A percentile compares a stretch with the other conserved stretches of the same genome.
phyloP scores from a whole-genome alignment of 129 eudicot genomes.

The Arctium lappa region DNA sequence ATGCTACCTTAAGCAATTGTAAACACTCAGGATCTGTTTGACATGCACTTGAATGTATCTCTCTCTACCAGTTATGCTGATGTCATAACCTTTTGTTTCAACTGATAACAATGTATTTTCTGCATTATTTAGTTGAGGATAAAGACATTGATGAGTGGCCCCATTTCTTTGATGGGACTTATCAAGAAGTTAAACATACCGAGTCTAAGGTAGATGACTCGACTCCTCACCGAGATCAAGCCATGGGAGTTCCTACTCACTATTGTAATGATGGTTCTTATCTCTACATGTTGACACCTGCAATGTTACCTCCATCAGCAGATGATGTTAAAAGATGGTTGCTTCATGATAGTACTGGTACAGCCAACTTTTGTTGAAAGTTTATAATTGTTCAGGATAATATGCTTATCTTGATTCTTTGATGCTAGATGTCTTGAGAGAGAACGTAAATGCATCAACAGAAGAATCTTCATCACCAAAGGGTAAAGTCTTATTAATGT shows the following conservation, averaged over 20 bases:
- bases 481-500: conserved; percentile 22
- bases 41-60: neutral
- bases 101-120: conserved; percentile 1
- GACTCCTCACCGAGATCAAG: conserved; percentile 21
- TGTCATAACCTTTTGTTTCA: neutral
- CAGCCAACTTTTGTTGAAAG: conserved; percentile 1
- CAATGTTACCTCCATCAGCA: conserved; percentile 65
- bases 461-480: conserved; percentile 30
- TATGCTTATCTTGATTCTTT: conserved; percentile 18
- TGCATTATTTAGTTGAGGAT: conserved; percentile 33
- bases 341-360: conserved; percentile 36
- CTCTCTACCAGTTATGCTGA: conserved; percentile 18
- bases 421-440: conserved; percentile 12
- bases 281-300: conserved; percentile 74
- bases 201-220: conserved; percentile 20
- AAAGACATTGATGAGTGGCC: conserved; percentile 30
- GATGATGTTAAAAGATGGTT: conserved; percentile 64
- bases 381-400: conserved; percentile 6
- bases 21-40: neutral
- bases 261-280: conserved; percentile 61
- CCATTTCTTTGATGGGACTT: conserved; percentile 35
- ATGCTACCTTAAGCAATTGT: neutral
- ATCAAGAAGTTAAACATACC: conserved; percentile 25
- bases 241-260: conserved; percentile 51
- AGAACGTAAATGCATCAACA: conserved; percentile 10